phyloP scores from a whole-genome alignment of 176 grass and related monocot species.

The Miscanthus lutarioriparius region DNA sequence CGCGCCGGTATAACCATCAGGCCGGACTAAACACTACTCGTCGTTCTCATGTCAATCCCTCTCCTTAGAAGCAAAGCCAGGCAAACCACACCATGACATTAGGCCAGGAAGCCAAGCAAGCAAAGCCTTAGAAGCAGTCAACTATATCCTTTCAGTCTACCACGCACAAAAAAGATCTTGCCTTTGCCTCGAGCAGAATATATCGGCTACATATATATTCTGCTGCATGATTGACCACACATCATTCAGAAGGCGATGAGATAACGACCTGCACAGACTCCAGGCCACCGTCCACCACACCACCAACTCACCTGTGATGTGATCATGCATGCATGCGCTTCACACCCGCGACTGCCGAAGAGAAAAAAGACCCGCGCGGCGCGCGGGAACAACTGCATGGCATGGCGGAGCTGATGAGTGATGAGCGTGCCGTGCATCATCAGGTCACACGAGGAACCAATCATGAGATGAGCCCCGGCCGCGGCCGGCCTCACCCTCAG shows the following conservation, averaged over 20 bases:
- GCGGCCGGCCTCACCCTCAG: slow-evolving; percentile 7
- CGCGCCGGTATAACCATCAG: no score
- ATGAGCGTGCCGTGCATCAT: neutral
- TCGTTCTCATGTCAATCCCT: neutral
- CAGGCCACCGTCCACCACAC: no score
- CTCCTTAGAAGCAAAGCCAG: neutral
- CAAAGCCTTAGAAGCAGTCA: neutral
- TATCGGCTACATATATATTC: slow-evolving; percentile 13
- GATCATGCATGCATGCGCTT: no score
- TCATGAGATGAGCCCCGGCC: slow-evolving; percentile 25
- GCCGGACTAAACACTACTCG: neutral
- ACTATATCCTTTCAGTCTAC: neutral
- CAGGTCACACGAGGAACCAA: slow-evolving; percentile 11
- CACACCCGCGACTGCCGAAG: neutral
- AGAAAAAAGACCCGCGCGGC: slow-evolving; percentile 4
- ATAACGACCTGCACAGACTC: slow-evolving; percentile 16
- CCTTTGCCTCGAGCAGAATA: neutral
- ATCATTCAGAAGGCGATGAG: slow-evolving; percentile 25
- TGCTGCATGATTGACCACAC: slow-evolving; percentile 22
- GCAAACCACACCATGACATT: no score
- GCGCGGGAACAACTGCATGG: slow-evolving; percentile 36
- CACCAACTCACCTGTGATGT: no score
- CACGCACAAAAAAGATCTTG: slow-evolving; percentile 8
- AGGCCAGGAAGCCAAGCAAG: no score
- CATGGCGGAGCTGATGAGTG: neutral